Evolutionary conservation across 2,329 filamentous ascomycete genomes (phyloP), one percentile per base, ranked within the genome.

Genomic region (Fusarium xylarioides): DNA sequence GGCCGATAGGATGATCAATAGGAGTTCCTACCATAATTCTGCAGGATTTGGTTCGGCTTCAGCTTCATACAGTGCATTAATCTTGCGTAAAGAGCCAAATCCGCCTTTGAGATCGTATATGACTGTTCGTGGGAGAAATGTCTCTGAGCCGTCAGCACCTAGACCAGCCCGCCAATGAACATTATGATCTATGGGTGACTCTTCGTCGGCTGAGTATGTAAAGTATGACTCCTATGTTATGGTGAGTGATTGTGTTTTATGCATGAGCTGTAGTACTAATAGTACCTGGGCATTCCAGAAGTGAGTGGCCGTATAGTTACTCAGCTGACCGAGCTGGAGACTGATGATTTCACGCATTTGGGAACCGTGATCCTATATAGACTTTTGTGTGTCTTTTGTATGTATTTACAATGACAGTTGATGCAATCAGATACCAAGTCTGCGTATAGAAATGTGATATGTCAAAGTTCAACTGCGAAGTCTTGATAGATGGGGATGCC

Each of bases 81-180:
- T 91, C 83, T 95, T 95, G 76, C 91, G 90, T 76, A 99, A 84
- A 11, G 94, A 93, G 11, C 96, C 96, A 82, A 98, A 98, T 1
- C 93, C 94, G 35, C 94, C 94, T 81, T 98, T 98, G 38, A 98
- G 86, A 79, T 99, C 96, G 81, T 99, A 99, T 66, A 99, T 93
- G 66, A 99, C 86, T 2, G 95, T 94, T 72, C 96, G 90, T 8
- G 96, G 96, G 52, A 95, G 95, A 80, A 93, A 99, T 0, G 96
- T 99, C 75, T 99, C 96, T 11, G 90, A 87, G 23, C 95, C 95
- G 83, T 97, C 94, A 2, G 91, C 90, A 26, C 92, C 94, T 66
- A 97, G 81, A 6, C 96, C 96, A 0, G 93, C 88, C 21, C 95
- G 89, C 84, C 97, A 99, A 81, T 97, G 94, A 56, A 98, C 86